Percentiles rank a stretch among this genome's conserved stretches.
These are phyloP conservation scores for Cucurbitaria berberidis DNA, from an alignment of 2,329 filamentous ascomycete genomes.

Conservation along the genomic window DNA sequence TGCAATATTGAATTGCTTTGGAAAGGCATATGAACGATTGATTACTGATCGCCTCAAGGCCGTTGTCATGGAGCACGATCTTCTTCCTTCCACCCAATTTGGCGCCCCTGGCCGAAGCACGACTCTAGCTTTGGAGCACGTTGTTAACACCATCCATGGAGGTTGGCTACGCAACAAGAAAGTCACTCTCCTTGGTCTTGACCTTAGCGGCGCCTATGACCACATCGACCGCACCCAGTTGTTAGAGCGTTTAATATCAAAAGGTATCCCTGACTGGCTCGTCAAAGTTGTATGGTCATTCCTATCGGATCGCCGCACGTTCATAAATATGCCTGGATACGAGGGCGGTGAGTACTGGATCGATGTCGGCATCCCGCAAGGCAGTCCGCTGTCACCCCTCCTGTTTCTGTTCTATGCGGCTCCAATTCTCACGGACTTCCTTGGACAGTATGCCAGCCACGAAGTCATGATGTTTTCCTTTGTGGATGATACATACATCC, in stretches of 20 bases:
- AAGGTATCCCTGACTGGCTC: conserved; percentile 5
- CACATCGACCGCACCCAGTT: conserved; percentile 1
- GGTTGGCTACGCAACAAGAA: background rate
- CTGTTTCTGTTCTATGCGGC: conserved; percentile 3
- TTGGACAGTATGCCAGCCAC: background rate
- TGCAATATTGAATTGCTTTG: conserved; percentile 26
- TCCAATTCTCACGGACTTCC: background rate
- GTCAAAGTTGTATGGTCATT: conserved; percentile 1
- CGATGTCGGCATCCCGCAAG: conserved; percentile 4
- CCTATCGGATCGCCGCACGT: background rate
- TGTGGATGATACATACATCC: conserved; percentile 1
- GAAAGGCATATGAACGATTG: conserved; percentile 32
- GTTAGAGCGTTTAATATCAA: background rate
- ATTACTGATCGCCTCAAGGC: conserved; percentile 23
- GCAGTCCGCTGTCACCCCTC: background rate
- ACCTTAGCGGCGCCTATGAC: conserved; percentile 5
- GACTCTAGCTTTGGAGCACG: background rate
- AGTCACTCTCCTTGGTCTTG: background rate
- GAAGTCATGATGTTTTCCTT: background rate
- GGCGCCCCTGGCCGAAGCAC: background rate
- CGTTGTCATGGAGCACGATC: background rate
- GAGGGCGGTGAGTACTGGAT: background rate
- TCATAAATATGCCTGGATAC: background rate
- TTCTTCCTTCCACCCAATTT: conserved; percentile 3
- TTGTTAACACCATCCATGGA: background rate